Conservation (phyloP, 73 alveolate genomes). For the Tetrahymena borealis region DNA sequence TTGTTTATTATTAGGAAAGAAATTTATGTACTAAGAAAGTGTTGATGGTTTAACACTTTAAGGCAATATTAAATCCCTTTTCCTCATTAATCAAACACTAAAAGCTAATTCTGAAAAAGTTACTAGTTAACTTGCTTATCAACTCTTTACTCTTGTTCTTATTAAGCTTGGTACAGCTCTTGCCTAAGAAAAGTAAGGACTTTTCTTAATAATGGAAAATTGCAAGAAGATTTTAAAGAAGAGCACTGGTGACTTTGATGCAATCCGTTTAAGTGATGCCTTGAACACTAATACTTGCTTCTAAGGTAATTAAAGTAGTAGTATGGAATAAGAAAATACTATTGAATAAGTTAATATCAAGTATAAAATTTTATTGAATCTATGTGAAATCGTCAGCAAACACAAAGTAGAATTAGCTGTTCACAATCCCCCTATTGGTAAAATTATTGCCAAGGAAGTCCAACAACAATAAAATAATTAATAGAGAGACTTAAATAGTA, state of each 20-base stretch:
- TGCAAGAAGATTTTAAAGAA: not conserved
- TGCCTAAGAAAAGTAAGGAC: not conserved
- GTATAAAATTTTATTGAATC: not conserved
- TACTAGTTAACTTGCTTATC: not conserved
- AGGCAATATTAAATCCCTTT: not conserved
- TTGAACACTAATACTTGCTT: not conserved
- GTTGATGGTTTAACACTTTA: not conserved
- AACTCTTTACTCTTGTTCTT: not conserved
- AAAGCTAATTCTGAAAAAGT: not conserved
- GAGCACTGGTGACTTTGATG: not conserved
- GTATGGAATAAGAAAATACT: not conserved
- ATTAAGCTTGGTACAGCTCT: not conserved
- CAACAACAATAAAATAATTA: not conserved
- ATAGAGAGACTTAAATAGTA: not conserved
- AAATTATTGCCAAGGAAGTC: not conserved
- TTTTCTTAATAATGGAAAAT: not conserved
- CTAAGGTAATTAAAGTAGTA: not conserved
- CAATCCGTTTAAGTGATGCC: not conserved
- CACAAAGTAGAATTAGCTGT: not conserved
- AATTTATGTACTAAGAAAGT: not conserved
- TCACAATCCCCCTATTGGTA: not conserved
- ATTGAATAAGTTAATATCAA: not conserved
- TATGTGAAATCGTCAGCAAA: not conserved
- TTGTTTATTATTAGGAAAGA: not conserved
- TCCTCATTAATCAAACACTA: not conserved